phyloP scores from a whole-genome alignment of 805 yeast species.

The Nakazawaea ambrosiae region DNA sequence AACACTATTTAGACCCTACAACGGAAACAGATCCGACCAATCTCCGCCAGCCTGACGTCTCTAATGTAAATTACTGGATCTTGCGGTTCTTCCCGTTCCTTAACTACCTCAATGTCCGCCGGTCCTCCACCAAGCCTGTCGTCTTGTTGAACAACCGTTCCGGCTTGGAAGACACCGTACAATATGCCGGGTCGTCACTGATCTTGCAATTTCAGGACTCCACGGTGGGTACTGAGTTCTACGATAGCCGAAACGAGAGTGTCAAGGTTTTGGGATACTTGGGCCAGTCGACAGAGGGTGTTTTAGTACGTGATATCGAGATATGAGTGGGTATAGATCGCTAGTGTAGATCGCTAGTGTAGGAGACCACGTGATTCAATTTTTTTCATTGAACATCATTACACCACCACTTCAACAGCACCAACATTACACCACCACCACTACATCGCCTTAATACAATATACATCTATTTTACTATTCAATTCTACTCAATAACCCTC shows the following conservation, averaged over 20 bases:
- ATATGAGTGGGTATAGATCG: constrained; percentile 19
- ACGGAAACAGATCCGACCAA: constrained; percentile 6
- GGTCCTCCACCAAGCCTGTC: constrained; percentile 16
- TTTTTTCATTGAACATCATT: too few species aligned
- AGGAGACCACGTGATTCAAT: too few species aligned
- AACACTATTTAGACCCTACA: not conserved
- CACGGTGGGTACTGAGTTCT: constrained; percentile 15
- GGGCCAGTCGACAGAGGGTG: constrained; percentile 61
- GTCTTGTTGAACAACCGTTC: constrained; percentile 63
- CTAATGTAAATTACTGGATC: constrained; percentile 69
- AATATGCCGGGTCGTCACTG: constrained; percentile 62
- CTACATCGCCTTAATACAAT: too few species aligned
- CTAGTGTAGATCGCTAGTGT: too few species aligned
- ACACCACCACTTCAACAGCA: too few species aligned
- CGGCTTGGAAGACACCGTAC: constrained; percentile 66
- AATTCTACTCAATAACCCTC: too few species aligned
- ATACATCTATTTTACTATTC: too few species aligned
- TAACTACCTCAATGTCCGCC: constrained; percentile 24
- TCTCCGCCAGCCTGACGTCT: constrained; percentile 29
- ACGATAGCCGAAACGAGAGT: constrained; percentile 40
- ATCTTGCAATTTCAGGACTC: constrained; percentile 43
- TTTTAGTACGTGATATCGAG: constrained; percentile 52
- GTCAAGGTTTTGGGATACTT: constrained; percentile 49
- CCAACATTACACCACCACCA: too few species aligned
- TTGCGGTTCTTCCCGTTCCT: constrained; percentile 60